phyloP scores from a whole-genome alignment of 2,329 filamentous ascomycete genomes.

The Coleophoma cylindrospora region DNA sequence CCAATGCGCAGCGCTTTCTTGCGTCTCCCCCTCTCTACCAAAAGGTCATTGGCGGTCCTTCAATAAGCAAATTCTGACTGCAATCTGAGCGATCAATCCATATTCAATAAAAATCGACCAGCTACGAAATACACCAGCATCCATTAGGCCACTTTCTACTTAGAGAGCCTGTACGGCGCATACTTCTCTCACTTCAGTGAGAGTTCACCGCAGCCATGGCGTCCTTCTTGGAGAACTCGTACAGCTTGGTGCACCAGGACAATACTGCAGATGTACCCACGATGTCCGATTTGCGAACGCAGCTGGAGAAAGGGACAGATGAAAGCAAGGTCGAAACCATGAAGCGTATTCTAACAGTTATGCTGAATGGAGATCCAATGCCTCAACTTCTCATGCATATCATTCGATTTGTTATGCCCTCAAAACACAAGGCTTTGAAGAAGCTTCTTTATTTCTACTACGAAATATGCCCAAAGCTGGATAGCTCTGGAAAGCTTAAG shows the following conservation, averaged over 20 bases:
- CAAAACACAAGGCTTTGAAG: slow-evolving; percentile 92
- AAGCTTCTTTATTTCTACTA: slow-evolving; percentile 99
- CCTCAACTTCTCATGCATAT: slow-evolving; percentile 97
- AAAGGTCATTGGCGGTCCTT: slow-evolving; percentile 9
- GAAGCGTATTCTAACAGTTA: slow-evolving; percentile 93
- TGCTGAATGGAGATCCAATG: slow-evolving; percentile 98
- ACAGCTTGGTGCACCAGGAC: slow-evolving; percentile 97
- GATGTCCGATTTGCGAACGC: slow-evolving; percentile 84
- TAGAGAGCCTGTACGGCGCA: slow-evolving; percentile 14
- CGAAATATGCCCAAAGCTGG: slow-evolving; percentile 95
- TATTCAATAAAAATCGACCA: slow-evolving; percentile 5
- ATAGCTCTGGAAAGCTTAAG: slow-evolving; percentile 89
- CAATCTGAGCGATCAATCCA: slow-evolving; percentile 6
- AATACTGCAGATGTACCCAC: slow-evolving; percentile 90
- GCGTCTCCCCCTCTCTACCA: slow-evolving; percentile 11
- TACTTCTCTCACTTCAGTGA: slow-evolving; percentile 10
- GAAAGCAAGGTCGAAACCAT: slow-evolving; percentile 92
- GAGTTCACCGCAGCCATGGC: slow-evolving; percentile 62
- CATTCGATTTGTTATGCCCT: slow-evolving; percentile 99
- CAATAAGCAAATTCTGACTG: neutral
- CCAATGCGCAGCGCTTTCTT: slow-evolving; percentile 20
- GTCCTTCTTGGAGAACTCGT: slow-evolving; percentile 88
- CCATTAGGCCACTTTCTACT: slow-evolving; percentile 6
- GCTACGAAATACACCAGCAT: slow-evolving; percentile 7
- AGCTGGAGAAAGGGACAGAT: slow-evolving; percentile 90